Evolutionary conservation across 352 stramenopile genomes (phyloP), one percentile per base, ranked within the genome.

Genomic region (Phytophthora fragariae): DNA sequence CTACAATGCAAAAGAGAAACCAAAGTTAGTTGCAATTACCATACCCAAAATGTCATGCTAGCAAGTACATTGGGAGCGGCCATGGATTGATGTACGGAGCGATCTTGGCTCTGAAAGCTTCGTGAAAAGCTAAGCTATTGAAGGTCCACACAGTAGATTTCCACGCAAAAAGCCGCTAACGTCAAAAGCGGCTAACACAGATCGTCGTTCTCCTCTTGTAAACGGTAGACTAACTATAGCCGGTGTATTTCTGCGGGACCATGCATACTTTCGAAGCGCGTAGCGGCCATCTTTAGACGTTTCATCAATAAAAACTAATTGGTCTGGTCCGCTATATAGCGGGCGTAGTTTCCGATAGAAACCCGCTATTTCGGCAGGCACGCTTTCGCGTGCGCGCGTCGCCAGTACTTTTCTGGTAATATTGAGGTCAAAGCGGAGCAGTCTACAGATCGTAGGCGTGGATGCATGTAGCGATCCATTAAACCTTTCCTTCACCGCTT

Each of bases 261-360:
- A 47, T 11, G 29, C 31, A 59, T 59, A 56, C 49, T 56, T 56
- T 56, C 3, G 29, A 33, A 56, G 19, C 8, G 49, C 19, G 31
- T 33, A n/a, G 7, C 19, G 29, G 33, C 53, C 53, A 46, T 59
- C 53, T 46, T 59, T 41, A 17, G 15, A 59, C 0, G 29, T 59
- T 46, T 59, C 53, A 59, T 46, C 53, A 46, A 59, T 59, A 46
- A 59, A 59, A 46, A 47, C 53, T 44, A 59, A 59, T 17, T 41
- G 53, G 14, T 59, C 53, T 8, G 24, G 52, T 37, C 31, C 8
- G 7, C 53, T 47, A n/a, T 46, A 59, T 46, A 59, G 44, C 19
- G 53, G 29, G 12, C 31, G 37, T 29, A 59, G 53, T 27, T 56
- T 56, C 14, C 21, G 21, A 56, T 29, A 56, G 14, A 56, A 56